Conservation (phyloP, 2,329 filamentous ascomycete species). For the Trichocomaceae sp. region DNA sequence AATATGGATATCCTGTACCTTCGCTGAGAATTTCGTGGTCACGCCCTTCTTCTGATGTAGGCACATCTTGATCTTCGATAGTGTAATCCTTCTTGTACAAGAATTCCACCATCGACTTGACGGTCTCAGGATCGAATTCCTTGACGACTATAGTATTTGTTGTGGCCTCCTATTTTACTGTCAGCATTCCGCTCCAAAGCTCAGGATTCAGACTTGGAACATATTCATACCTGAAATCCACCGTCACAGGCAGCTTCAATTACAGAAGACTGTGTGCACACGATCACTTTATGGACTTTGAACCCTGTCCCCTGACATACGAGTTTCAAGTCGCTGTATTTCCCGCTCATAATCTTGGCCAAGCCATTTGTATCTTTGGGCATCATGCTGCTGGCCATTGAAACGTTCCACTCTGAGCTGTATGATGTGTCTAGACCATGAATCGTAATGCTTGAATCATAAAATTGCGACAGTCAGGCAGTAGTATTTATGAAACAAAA, state of each 20-base stretch:
- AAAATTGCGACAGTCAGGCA: too few relatives aligned
- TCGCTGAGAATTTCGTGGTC: too few relatives aligned
- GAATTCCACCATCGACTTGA: not conserved
- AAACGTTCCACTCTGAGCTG: too few relatives aligned
- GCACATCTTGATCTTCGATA: not conserved
- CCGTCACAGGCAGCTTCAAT: constrained; percentile 17
- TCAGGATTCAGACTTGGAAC: too few relatives aligned
- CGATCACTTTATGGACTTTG: constrained; percentile 20
- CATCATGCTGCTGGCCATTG: too few relatives aligned
- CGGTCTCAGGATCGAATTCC: constrained; percentile 1
- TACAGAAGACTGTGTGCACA: constrained; percentile 20
- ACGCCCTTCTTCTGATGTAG: not conserved
- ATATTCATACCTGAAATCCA: constrained; percentile 23
- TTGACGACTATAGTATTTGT: constrained; percentile 1
- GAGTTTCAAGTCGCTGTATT: constrained; percentile 6
- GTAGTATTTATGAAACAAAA: too few relatives aligned
- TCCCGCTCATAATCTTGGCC: not conserved
- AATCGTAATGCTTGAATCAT: too few relatives aligned
- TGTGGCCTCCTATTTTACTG: constrained; percentile 4
- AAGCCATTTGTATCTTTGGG: too few relatives aligned
- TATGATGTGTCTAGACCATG: too few relatives aligned
- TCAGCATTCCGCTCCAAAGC: not conserved
- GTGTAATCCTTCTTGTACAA: not conserved
- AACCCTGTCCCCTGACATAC: constrained; percentile 19
- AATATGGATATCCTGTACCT: too few relatives aligned